Base-by-base conservation (phyloP, 2,329 filamentous ascomycete species). In the Fusarium sp. region DNA sequence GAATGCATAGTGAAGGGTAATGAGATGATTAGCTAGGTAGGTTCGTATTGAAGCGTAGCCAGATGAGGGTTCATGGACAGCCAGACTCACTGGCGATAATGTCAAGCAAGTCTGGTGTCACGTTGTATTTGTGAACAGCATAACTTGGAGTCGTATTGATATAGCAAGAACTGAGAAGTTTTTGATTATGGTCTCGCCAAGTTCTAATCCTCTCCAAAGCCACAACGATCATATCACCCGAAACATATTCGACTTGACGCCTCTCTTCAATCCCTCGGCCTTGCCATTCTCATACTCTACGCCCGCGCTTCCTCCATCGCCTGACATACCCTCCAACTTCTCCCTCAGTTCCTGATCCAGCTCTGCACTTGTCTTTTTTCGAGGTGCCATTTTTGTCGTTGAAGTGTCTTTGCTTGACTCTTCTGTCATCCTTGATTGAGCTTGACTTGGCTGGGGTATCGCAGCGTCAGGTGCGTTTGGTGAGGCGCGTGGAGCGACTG, bases 241-340 rank as follows among this genome's bases (percentile, higher is more conserved):
- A 80, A 95, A 95, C 92, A 94, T 94, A 76, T 94, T 94, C 59
- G 91, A 89, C 80, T 88, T 91, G 17, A 95, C 93, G 41, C 91
- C 88, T 56, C 92, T 85, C 82, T 94, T 95, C 87, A 95, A 91
- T 0, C 91, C 86, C 11, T 90, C 90, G 0, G 93, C 90, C 79
- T 91, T 88, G 0, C 93, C 93, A 75, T 94, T 88, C 80, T 95
- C 93, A 69, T 93, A 92, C 80, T 95, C 93, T 9, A 95, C 84
- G 2, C 93, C 93, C 7, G 92, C 86, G 32, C 88, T 88, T 14
- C 93, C 93, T 8, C 93, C 93, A 47, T 91, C 92, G 2, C 93
- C 93, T 0, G 91, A 87, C 36, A 92, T 84, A 17, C 87, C 89
- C 74, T 93, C 90, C 76, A 95, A 86, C 69, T 90, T 93, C 67